Base-by-base conservation (phyloP, 352 stramenopile genomes). In the Aphanomyces cochlioides region DNA sequence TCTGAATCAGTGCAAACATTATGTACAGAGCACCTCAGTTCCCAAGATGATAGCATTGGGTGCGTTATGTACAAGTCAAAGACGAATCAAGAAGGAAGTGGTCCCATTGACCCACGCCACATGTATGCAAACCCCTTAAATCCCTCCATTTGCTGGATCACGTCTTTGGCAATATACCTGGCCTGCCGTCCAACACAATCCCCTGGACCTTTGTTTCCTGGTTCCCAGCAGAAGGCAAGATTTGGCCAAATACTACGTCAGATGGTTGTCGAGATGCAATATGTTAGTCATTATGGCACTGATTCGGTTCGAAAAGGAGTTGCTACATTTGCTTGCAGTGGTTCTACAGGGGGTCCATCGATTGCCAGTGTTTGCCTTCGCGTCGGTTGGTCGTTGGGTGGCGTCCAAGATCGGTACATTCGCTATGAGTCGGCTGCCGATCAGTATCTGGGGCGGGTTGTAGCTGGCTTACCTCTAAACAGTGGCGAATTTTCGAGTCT, bases 101-200 rank as follows among this genome's bases (percentile, higher is more conserved):
- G n/a, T n/a, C n/a, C n/a, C n/a, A n/a, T n/a, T n/a, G n/a, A n/a
- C n/a, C n/a, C n/a, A n/a, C n/a, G n/a, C n/a, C n/a, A n/a, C n/a
- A n/a, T n/a, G n/a, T 81, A 80, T 41, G 66, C 74, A 19, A 79
- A 81, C 47, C 76, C 76, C 19, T 75, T 69, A 15, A 54, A 77
- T 47, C 61, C 78, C 0, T 83, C 74, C n/a, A 12, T 72, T 72
- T 7, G 66, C n/a, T 50, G n/a, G n/a, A n/a, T n/a, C n/a, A n/a
- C n/a, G 54, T 53, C 75, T 5, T 67, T 83, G 17, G 77, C 68
- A 53, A 12, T 73, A 36, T 58, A 19, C 47, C 73, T 12, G 69
- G 74, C 45, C 70, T 48, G 63, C 54, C 64, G 43, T 56, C 40
- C 3, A 54, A 7, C 47, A 19, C 47, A 21, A 13, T 63, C 5